Evolutionary conservation across 169 alveolate genomes (phyloP).

Genomic region (Plasmodium falciparum): DNA sequence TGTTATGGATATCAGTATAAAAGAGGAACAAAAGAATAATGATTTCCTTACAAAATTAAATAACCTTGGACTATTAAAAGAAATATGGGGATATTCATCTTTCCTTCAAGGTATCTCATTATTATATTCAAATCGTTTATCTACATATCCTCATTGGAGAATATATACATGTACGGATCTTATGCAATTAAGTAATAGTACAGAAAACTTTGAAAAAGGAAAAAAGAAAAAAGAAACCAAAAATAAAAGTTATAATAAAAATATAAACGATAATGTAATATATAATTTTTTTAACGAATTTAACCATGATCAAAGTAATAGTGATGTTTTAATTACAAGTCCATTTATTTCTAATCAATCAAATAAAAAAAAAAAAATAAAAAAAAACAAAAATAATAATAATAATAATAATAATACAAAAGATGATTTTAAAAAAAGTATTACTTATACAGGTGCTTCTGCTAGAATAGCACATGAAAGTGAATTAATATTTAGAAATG

Average conservation of each 20-base stretch:
- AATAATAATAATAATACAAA: constrained; percentile 3
- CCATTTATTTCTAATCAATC: too few relatives aligned
- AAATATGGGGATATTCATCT: constrained; percentile 71
- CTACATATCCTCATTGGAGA: constrained; percentile 65
- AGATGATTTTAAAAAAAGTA: constrained; percentile 43
- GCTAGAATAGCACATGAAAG: constrained; percentile 74
- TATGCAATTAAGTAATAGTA: neutral
- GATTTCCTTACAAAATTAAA: constrained; percentile 26
- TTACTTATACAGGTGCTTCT: constrained; percentile 76
- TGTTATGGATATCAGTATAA: constrained; percentile 37
- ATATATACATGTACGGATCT: constrained; percentile 29
- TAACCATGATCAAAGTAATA: too few relatives aligned
- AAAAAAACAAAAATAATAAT: too few relatives aligned
- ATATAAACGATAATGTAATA: too few relatives aligned
- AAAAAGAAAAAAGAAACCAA: constrained; percentile 2
- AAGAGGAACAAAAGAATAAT: constrained; percentile 5
- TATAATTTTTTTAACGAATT: neutral
- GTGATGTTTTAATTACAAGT: too few relatives aligned
- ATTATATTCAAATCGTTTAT: constrained; percentile 23
- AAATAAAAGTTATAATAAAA: neutral
- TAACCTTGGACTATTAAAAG: constrained; percentile 14
- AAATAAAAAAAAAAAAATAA: too few relatives aligned
- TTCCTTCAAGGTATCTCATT: constrained; percentile 63
- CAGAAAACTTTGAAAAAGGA: neutral
- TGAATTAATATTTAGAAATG: constrained; percentile 55